Base-by-base conservation (phyloP, 1,284 basidiomycete species). In the Ustilago xerochloae region DNA sequence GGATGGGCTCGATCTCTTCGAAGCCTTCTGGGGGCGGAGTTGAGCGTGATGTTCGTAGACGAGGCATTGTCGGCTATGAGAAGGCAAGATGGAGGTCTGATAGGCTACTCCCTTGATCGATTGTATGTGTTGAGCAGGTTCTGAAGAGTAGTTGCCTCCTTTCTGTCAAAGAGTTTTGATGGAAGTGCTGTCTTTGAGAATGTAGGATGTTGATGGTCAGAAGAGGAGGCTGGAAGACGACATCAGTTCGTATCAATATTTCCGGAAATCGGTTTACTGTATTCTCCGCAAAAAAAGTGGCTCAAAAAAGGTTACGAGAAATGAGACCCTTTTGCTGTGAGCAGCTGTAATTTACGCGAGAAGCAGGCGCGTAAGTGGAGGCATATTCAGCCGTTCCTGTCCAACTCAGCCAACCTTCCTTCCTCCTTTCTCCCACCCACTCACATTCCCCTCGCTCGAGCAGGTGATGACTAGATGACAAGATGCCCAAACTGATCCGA, bases 11-110 rank as follows among this genome's bases (percentile, higher is more conserved):
- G 59, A 98, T 94, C 69, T 99, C 97, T 85, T 99, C 97, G 79
- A 90, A 99, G 7, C 97, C 97, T 86, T 97, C 95, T 57, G 97
- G 97, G 36, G 96, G 95, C 66, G 90, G 90, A 87, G 96, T 97
- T 9, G 97, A 97, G 79, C 96, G 90, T 54, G 91, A 91, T 26
- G 97, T 99, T 80, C 90, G 90, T 84, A 99, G 97, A 85, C 93
- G 95, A 41, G 96, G 96, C 96, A 99, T 97, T 5, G 18, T 51
- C 36, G 7, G 26, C 15, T 30, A 10, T 29, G 20, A 24, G 15
- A 29, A 10, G 43, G 24, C 32, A 7, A 29, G 6, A 24, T 6
- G 9, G 5, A 10, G 7, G 38, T 18, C 20, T 18, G 38, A 39
- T 16, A 20, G 38, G 38, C 13, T n/a, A n/a, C n/a, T n/a, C n/a